Base-by-base conservation (phyloP, 2,329 filamentous ascomycete species). In the Fusarium clavum region DNA sequence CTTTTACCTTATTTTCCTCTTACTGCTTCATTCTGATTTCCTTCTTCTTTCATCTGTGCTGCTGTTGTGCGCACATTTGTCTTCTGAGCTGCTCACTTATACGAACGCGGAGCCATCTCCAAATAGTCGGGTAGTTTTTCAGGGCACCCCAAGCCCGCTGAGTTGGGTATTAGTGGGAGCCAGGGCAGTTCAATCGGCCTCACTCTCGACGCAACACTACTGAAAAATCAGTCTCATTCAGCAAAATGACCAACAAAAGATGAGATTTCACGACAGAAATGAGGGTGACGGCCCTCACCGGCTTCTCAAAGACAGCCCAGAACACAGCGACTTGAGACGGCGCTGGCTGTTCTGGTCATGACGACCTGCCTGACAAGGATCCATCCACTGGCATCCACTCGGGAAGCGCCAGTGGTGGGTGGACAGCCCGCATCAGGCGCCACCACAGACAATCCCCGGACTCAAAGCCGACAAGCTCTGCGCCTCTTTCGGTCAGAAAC, bases 381-480 rank as follows among this genome's bases (percentile, higher is more conserved):
- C 61, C 61, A 58, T 66, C 66, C 54, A 64, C 58, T 74, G 65
- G 65, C 74, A 75, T 76, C 74, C 74, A 76, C 74, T 70, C 63
- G 70, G 71, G 72, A 76, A 76, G 71, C 74, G 71, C 73, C 74
- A 76, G 55, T 72, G 69, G 65, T 71, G 69, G 69, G 74, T 73
- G 74, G 71, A 71, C 73, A 75, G 65, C 73, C 72, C 67, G 73
- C 73, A 76, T 73, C 68, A 73, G 71, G 72, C 74, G 73, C 74
- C 74, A 76, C 74, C 71, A 64, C 71, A 73, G 67, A 64, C 69
- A 72, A 74, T 73, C 71, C 71, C 73, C 69, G 60, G 73, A 70
- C 68, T 74, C 69, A 72, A 75, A 74, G 64, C 71, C 66, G 57
- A 69, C 67, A 70, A 67, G 67, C 71, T 72, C 69, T 73, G 71